Evolutionary conservation across 108 stramenopile species (phyloP), one percentile per base, ranked within the genome.

Genomic region (Licmophora abbreviata): DNA sequence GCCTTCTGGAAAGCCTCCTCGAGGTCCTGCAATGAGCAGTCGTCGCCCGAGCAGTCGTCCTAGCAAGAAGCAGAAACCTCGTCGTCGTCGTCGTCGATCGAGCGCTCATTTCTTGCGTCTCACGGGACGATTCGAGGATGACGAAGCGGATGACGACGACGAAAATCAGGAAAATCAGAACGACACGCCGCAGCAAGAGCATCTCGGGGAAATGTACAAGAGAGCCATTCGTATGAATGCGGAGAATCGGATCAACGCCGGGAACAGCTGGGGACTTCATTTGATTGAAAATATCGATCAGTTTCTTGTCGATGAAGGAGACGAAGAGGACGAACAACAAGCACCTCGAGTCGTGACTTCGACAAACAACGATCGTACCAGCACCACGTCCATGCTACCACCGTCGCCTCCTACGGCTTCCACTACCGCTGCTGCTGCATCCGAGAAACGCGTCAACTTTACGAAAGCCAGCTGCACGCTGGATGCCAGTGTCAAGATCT

Each of bases 241-340:
- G 0, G 94, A 94, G 59, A 96, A 97, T 64, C 88, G 92, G 55
- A 95, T 99, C 71, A 99, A 95, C 66, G 79, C 85, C 4, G 71
- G 79, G 23, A 96, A 97, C 61, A 79, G 89, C 14, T 99, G 97
- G 97, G 81, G 79, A 34, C 69, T 94, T 44, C 59, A 75, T n/a
- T 64, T 99, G 51, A 99, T 99, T 84, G 96, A 99, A 54, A 92
- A 95, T 61, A 95, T 99, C 73, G 95, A 95, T 63, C 74, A 78
- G 51, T 76, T 94, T 48, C 61, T 87, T 0, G 58, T 48, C 22
- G 65, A 61, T 9, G 77, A 68, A 5, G 59, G 55, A 10, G 48
- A 54, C 18, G 61, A 30, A 4, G 32, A 44, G 11, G 43, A 41
- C 12, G 37, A 32, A 12, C 29, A 26, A 56, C 20, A 25, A 27